Evolutionary conservation across 2,329 filamentous ascomycete genomes (phyloP), one percentile per base, ranked within the genome.

Genomic region (Neonectria coccinea): DNA sequence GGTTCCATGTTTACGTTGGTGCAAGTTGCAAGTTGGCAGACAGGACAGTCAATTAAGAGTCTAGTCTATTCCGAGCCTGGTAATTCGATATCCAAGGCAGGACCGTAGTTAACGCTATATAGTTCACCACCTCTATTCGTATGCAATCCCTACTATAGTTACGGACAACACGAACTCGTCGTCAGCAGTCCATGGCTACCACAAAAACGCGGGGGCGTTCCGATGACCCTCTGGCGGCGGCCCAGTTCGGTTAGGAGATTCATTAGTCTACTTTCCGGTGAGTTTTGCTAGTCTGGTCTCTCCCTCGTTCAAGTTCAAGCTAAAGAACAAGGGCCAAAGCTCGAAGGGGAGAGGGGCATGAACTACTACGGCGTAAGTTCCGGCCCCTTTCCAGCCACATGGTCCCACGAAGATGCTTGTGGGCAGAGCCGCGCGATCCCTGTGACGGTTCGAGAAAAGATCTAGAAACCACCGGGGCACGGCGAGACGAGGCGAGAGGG

Each of bases 381-480:
- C 52, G 59, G 59, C 45, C 59, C 59, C 59, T 62, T 56, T 48
- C 44, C 14, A 56, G 59, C 59, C 53, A 62, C 53, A 45, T 59
- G 45, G 27, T 56, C 25, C 54, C 22, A 41, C 53, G 53, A 62
- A 56, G 53, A 62, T 62, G 59, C 53, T 47, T 56, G 59, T 41
- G 36, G 47, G 31, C 39, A 42, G 59, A 56, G 59, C 45, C 45
- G 42, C 36, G 59, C 9, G 20, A 62, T 51, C 56, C 48, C 56
- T 53, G 56, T 12, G 36, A 8, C 31, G 48, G 45, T 47, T 36
- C 44, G 39, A 51, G 56, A 44, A 58, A 51, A 50, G 31, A 42
- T 58, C 45, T 47, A 58, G 56, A 50, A 58, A 31, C 29, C 29
- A 10, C 7, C 3, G 29, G 41, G 33, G 33, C 25, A 27, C 50